A percentile compares a stretch with the other conserved stretches of the same genome.
phyloP scores from a whole-genome alignment of 2,329 filamentous ascomycete species.

The Clarireedia homoeocarpa region DNA sequence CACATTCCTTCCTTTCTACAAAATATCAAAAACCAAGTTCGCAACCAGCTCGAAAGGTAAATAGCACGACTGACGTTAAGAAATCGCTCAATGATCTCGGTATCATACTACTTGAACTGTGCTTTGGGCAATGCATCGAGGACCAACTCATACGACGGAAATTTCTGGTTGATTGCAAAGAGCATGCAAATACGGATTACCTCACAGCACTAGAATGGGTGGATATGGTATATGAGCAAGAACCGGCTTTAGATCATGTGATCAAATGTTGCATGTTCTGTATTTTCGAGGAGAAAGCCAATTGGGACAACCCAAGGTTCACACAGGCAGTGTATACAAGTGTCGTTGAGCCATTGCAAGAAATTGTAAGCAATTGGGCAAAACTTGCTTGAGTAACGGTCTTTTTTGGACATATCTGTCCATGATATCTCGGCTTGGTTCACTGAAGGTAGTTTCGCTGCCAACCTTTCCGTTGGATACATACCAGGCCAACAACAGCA shows the following conservation, averaged over 20 bases:
- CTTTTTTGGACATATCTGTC: too few relatives aligned
- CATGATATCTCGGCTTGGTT: too few relatives aligned
- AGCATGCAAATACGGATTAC: slow-evolving; percentile 14
- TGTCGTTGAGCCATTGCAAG: slow-evolving; percentile 19
- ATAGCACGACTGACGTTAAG: slow-evolving; percentile 6
- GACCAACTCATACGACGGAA: slow-evolving; percentile 12
- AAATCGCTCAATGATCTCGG: slow-evolving; percentile 16
- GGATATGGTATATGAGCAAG: slow-evolving; percentile 17
- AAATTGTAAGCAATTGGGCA: slow-evolving; percentile 1
- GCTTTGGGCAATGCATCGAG: slow-evolving; percentile 22
- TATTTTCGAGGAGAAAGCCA: slow-evolving; percentile 17
- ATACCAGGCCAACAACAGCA: too few relatives aligned
- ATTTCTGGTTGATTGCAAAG: slow-evolving; percentile 14
- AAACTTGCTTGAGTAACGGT: neutral
- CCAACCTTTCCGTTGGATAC: too few relatives aligned
- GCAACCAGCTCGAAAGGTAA: neutral
- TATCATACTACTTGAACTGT: slow-evolving; percentile 24
- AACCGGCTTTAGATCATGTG: slow-evolving; percentile 14
- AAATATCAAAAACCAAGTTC: neutral
- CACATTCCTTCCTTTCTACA: slow-evolving; percentile 9
- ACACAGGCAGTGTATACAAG: slow-evolving; percentile 19
- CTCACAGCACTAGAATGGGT: slow-evolving; percentile 19
- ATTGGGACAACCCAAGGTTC: slow-evolving; percentile 19
- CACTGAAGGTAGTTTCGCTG: too few relatives aligned
- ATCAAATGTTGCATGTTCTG: slow-evolving; percentile 19